Evolutionary conservation across 2,329 filamentous ascomycete species (phyloP).

Genomic region (Arachnopeziza araneosa): DNA sequence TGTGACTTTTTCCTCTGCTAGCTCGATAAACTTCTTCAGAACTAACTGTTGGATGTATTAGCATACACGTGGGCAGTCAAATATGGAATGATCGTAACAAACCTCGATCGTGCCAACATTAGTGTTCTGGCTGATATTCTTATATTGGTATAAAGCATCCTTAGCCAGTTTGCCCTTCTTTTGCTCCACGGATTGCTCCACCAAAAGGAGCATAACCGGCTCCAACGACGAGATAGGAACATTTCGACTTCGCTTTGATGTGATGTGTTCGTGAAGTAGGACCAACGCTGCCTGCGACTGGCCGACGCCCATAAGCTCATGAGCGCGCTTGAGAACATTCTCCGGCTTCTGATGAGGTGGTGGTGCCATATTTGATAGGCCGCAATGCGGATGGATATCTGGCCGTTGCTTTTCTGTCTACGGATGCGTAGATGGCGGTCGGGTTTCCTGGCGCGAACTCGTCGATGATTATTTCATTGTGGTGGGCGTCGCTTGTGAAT

Average conservation of each 20-base stretch:
- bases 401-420: background rate
- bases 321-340: constrained; percentile 97
- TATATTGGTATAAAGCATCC: constrained; percentile 98
- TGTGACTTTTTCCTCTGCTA: constrained; percentile 93
- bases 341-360: constrained; percentile 94
- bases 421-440: background rate
- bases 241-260: constrained; percentile 95
- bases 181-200: constrained; percentile 93
- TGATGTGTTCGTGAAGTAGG: constrained; percentile 98
- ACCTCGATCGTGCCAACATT: constrained; percentile 98
- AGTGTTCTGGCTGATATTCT: constrained; percentile 99
- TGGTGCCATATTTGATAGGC: constrained; percentile 58
- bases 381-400: constrained; percentile 10
- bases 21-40: constrained; percentile 95
- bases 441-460: background rate
- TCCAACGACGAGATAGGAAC: constrained; percentile 93
- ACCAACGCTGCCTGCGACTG: constrained; percentile 89
- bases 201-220: constrained; percentile 96
- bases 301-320: constrained; percentile 97
- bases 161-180: constrained; percentile 98
- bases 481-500: background rate
- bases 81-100: constrained; percentile 22
- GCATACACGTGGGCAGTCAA: background rate
- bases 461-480: background rate
- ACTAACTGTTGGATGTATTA: constrained; percentile 56